Evolutionary conservation across 2,329 filamentous ascomycete species (phyloP).

Genomic region (Coccinonectria pachysandricola): DNA sequence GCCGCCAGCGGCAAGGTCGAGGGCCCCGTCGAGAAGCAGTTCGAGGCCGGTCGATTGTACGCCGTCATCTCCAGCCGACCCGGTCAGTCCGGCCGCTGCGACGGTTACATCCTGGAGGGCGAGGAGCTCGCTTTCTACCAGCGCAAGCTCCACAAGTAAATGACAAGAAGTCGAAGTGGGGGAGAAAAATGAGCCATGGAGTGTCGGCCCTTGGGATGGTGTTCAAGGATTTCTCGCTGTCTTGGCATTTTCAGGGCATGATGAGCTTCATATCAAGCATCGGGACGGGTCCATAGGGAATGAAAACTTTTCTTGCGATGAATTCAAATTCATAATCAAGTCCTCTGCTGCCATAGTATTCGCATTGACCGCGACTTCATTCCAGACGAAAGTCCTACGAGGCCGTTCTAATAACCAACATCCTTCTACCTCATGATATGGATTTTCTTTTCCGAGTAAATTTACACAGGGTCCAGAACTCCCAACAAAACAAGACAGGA

Average conservation of each 20-base stretch:
- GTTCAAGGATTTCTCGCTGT: slow-evolving; percentile 28
- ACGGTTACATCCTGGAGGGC: slow-evolving; percentile 97
- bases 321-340: slow-evolving; percentile 22
- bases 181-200: slow-evolving; percentile 13
- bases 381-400: too few species aligned
- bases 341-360: too few species aligned
- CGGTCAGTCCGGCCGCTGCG: slow-evolving; percentile 90
- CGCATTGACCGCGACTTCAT: too few species aligned
- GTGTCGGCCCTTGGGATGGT: slow-evolving; percentile 24
- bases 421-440: too few species aligned
- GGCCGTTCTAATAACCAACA: too few species aligned
- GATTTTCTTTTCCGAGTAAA: too few species aligned
- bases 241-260: slow-evolving; percentile 26
- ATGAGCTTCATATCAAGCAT: slow-evolving; percentile 29
- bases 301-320: slow-evolving; percentile 25
- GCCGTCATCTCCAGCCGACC: slow-evolving; percentile 88
- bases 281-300: slow-evolving; percentile 29
- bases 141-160: slow-evolving; percentile 98
- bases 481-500: too few species aligned
- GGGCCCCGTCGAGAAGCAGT: slow-evolving; percentile 87
- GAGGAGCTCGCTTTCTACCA: slow-evolving; percentile 99
- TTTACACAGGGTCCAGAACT: too few species aligned
- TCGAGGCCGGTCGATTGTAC: slow-evolving; percentile 96
- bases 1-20: slow-evolving; percentile 87
- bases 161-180: slow-evolving; percentile 8